phyloP scores from a whole-genome alignment of 1,284 basidiomycete genomes.

The Moesziomyces antarcticus region DNA sequence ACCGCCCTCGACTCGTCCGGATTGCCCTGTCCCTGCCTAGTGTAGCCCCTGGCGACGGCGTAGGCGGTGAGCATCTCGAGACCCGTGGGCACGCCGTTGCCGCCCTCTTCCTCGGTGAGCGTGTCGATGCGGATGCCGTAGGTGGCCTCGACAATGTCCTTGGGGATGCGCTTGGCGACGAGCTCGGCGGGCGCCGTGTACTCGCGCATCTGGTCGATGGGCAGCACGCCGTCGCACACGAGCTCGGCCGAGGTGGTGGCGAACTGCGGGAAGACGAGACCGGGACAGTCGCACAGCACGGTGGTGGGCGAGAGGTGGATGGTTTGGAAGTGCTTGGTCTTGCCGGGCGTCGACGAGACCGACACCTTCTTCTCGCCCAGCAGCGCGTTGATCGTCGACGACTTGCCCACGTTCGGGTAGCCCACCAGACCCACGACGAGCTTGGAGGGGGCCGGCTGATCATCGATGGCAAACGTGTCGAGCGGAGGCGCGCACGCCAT shows the following conservation, averaged over 20 bases:
- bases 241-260: conserved; percentile 78
- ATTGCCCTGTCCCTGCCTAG: conserved; percentile 92
- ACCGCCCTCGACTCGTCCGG: conserved; percentile 96
- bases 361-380: conserved; percentile 67
- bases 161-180: conserved; percentile 83
- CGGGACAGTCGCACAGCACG: conserved; percentile 97
- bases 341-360: conserved; percentile 72
- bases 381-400: conserved; percentile 67
- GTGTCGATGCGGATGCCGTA: conserved; percentile 87
- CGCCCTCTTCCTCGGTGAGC: conserved; percentile 81
- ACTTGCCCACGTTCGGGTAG: conserved; percentile 73
- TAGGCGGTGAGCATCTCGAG: conserved; percentile 88
- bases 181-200: conserved; percentile 87
- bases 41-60: conserved; percentile 83
- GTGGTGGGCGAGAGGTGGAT: conserved; percentile 88
- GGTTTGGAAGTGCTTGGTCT: conserved; percentile 99
- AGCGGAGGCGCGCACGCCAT: conserved; percentile 80
- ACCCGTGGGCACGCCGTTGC: conserved; percentile 80
- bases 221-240: conserved; percentile 94
- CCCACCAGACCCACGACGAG: conserved; percentile 77
- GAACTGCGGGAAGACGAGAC: conserved; percentile 98
- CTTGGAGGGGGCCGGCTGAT: conserved; percentile 51
- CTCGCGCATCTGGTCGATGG: conserved; percentile 97
- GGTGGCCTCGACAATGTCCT: conserved; percentile 84
- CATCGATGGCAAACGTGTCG: conserved; percentile 69